phyloP scores from a whole-genome alignment of 1,284 basidiomycete genomes.

The Cryptococcus amylolentus region DNA sequence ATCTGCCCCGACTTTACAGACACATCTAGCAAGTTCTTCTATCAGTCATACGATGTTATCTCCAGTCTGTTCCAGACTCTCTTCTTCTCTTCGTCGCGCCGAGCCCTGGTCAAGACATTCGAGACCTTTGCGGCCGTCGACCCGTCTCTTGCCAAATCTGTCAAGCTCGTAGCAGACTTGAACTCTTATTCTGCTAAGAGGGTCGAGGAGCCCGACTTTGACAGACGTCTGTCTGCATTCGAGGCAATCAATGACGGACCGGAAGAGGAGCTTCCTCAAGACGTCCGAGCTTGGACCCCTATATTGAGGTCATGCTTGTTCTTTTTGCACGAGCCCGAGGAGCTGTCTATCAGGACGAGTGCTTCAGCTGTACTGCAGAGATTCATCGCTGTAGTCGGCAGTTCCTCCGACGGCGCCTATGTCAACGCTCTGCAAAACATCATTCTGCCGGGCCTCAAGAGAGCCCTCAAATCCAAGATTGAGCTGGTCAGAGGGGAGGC shows the following conservation, averaged over 20 bases:
- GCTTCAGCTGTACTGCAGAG: slow-evolving; percentile 72
- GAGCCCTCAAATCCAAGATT: slow-evolving; percentile 70
- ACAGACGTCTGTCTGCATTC: slow-evolving; percentile 77
- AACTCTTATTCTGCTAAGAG: slow-evolving; percentile 82
- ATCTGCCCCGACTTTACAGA: slow-evolving; percentile 66
- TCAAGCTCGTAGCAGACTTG: slow-evolving; percentile 63
- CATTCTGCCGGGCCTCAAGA: slow-evolving; percentile 78
- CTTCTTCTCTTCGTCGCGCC: slow-evolving; percentile 64
- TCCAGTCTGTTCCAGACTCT: slow-evolving; percentile 73
- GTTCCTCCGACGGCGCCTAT: slow-evolving; percentile 53
- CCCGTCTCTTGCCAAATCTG: slow-evolving; percentile 54
- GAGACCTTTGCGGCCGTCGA: slow-evolving; percentile 59
- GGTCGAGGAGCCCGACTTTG: slow-evolving; percentile 91
- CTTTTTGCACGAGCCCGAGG: slow-evolving; percentile 84
- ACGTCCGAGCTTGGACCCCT: slow-evolving; percentile 64
- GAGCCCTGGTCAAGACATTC: slow-evolving; percentile 66
- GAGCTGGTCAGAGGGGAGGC: slow-evolving; percentile 89
- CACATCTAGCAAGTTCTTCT: slow-evolving; percentile 55
- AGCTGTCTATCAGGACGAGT: slow-evolving; percentile 81
- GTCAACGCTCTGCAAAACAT: slow-evolving; percentile 60
- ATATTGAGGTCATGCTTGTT: slow-evolving; percentile 79
- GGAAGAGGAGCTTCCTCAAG: slow-evolving; percentile 49
- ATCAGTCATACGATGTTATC: slow-evolving; percentile 63
- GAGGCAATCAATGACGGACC: slow-evolving; percentile 60
- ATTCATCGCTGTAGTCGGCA: slow-evolving; percentile 65